Percentiles rank a stretch among this genome's conserved stretches.
Conservation (phyloP, 176 grass and related monocot genomes). For the Pharus latifolius region DNA sequence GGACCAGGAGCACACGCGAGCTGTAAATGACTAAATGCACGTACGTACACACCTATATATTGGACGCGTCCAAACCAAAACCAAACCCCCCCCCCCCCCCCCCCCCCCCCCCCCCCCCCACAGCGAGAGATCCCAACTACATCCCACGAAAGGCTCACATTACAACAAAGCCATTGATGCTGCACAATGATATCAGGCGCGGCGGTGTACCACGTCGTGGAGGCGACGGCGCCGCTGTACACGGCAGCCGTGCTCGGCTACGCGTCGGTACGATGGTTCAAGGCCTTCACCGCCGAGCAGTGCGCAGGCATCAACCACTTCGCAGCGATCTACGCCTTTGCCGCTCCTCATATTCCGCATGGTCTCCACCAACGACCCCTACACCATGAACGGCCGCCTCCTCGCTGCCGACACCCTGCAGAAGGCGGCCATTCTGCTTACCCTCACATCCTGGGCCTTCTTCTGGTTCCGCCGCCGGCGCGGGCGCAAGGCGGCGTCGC, state of each 20-base stretch:
- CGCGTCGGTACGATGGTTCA: slow-evolving; percentile 44
- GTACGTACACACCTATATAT: slow-evolving; percentile 10
- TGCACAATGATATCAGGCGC: slow-evolving; percentile 25
- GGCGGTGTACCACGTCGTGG: slow-evolving; percentile 49
- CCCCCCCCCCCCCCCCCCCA: no score
- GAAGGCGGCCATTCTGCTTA: slow-evolving; percentile 46
- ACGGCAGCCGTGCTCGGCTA: slow-evolving; percentile 61
- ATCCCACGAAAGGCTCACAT: background rate
- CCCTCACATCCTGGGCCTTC: slow-evolving; percentile 46
- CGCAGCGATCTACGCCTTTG: slow-evolving; percentile 56
- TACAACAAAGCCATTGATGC: no score
- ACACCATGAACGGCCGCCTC: slow-evolving; percentile 58
- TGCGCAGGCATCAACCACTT: slow-evolving; percentile 91
- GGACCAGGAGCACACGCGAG: no score
- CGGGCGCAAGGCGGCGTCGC: background rate
- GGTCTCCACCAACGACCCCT: slow-evolving; percentile 71
- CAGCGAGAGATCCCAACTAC: background rate
- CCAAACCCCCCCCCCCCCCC: background rate
- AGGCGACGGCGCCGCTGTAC: slow-evolving; percentile 91
- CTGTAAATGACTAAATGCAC: no score
- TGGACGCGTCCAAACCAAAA: slow-evolving; percentile 2
- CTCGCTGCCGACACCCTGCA: slow-evolving; percentile 74
- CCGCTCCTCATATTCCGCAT: slow-evolving; percentile 74
- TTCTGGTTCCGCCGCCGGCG: background rate
- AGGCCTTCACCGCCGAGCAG: slow-evolving; percentile 55